A percentile compares a stretch with the other conserved stretches of the same genome.
These are phyloP conservation scores for Liquidambar formosana DNA, from an alignment of 164 flowering plant genomes.

Conservation along the genomic window DNA sequence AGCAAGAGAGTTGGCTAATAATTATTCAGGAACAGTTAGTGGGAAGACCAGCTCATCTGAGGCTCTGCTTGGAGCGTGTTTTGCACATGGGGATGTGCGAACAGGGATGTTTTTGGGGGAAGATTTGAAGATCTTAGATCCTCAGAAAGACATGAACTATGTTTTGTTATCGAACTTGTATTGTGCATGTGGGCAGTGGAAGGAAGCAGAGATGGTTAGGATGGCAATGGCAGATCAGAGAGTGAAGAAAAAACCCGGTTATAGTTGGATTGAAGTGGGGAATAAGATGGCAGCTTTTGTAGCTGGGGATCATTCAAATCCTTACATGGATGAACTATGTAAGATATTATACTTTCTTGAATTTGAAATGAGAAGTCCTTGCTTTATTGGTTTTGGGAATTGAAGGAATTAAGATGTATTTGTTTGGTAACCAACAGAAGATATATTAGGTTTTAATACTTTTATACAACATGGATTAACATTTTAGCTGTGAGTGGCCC, in stretches of 20 bases:
- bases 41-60: conserved; percentile 28
- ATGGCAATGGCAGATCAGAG: conserved; percentile 54
- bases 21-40: conserved; percentile 3
- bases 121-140: conserved; percentile 38
- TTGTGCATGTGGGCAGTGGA: conserved; percentile 56
- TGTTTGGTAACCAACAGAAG: not conserved
- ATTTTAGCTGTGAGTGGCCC: too few species aligned
- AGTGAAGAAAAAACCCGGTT: conserved; percentile 57
- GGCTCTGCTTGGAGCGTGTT: conserved; percentile 58
- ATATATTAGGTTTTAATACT: too few species aligned
- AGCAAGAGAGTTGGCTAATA: conserved; percentile 36
- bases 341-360: conserved; percentile 35
- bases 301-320: conserved; percentile 44
- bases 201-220: conserved; percentile 42
- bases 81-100: conserved; percentile 31
- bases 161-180: conserved; percentile 67
- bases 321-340: conserved; percentile 31
- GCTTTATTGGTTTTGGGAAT: conserved; percentile 10
- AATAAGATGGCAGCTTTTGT: conserved; percentile 44
- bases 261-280: conserved; percentile 59
- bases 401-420: not conserved
- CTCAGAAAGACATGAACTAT: conserved; percentile 53
- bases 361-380: conserved; percentile 50
- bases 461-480: too few species aligned
- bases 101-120: conserved; percentile 40